Evolutionary conservation across 768 basidiomycete genomes (phyloP).

Genomic region (Boletellus ananiceps): DNA sequence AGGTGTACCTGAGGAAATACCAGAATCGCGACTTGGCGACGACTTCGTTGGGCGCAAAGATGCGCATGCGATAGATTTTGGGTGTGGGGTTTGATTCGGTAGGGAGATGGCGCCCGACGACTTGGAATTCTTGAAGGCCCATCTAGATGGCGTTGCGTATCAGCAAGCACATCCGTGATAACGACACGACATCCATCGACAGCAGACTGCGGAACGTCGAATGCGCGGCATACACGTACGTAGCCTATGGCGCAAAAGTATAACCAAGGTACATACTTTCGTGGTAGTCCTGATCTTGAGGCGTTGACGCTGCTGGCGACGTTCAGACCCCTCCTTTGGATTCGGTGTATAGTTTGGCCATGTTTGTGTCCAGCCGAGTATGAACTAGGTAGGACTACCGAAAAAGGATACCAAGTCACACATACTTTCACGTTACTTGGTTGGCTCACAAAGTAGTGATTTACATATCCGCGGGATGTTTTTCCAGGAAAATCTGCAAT

Average conservation of each 20-base stretch:
- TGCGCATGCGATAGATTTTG: slow-evolving; percentile 99
- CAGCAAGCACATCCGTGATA: slow-evolving; percentile 20
- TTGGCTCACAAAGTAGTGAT: too few relatives aligned
- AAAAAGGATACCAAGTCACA: neutral
- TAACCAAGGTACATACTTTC: slow-evolving; percentile 27
- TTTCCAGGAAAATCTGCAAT: too few relatives aligned
- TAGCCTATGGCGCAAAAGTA: neutral
- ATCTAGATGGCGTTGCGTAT: slow-evolving; percentile 41
- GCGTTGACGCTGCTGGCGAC: slow-evolving; percentile 27
- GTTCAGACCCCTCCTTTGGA: slow-evolving; percentile 11
- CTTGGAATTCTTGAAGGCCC: slow-evolving; percentile 89
- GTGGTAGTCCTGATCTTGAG: slow-evolving; percentile 18
- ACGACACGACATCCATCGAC: slow-evolving; percentile 30
- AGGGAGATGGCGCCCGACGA: slow-evolving; percentile 96
- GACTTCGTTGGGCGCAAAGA: slow-evolving; percentile 97
- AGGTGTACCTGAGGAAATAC: slow-evolving; percentile 89
- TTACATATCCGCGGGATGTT: too few relatives aligned
- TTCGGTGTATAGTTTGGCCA: slow-evolving; percentile 23
- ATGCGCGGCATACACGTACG: neutral
- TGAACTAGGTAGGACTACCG: slow-evolving; percentile 1
- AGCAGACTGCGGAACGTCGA: neutral
- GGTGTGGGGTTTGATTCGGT: slow-evolving; percentile 90
- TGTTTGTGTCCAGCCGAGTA: slow-evolving; percentile 21
- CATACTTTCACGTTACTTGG: neutral
- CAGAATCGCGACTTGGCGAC: slow-evolving; percentile 99